Conservation (phyloP, 2,329 filamentous ascomycete genomes). For the Herpotrichia juniperi region DNA sequence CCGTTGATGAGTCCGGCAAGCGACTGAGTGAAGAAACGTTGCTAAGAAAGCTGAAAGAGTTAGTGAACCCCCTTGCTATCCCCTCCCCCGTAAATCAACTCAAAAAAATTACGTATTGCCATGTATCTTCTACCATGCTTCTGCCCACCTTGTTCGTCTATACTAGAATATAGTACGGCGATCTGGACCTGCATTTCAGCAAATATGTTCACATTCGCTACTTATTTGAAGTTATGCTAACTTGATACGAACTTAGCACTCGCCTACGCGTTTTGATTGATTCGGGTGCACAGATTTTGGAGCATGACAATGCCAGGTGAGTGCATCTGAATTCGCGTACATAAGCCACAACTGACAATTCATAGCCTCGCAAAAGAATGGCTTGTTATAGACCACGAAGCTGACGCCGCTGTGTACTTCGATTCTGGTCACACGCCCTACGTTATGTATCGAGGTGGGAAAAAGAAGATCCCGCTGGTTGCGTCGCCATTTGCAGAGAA, state of each 20-base stretch:
- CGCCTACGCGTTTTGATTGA: slow-evolving; percentile 65
- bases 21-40: slow-evolving; percentile 57
- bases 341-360: no score
- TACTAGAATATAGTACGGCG: no score
- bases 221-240: no score
- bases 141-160: no score
- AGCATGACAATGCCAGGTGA: slow-evolving; percentile 64
- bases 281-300: slow-evolving; percentile 68
- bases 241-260: no score
- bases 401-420: slow-evolving; percentile 62
- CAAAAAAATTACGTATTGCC: no score
- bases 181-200: no score
- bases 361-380: slow-evolving; percentile 58
- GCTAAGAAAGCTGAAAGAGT: slow-evolving; percentile 50
- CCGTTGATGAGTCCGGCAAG: slow-evolving; percentile 29
- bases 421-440: slow-evolving; percentile 52
- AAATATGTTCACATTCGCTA: no score
- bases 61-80: no score
- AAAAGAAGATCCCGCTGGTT: slow-evolving; percentile 52
- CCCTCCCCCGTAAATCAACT: no score
- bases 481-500: slow-evolving; percentile 62
- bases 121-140: no score
- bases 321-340: no score
- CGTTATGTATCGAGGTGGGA: slow-evolving; percentile 51
- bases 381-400: slow-evolving; percentile 54